These are phyloP conservation scores for Colletotrichum graminicola DNA, from an alignment of 2,329 filamentous ascomycete genomes.

Conservation along the genomic window DNA sequence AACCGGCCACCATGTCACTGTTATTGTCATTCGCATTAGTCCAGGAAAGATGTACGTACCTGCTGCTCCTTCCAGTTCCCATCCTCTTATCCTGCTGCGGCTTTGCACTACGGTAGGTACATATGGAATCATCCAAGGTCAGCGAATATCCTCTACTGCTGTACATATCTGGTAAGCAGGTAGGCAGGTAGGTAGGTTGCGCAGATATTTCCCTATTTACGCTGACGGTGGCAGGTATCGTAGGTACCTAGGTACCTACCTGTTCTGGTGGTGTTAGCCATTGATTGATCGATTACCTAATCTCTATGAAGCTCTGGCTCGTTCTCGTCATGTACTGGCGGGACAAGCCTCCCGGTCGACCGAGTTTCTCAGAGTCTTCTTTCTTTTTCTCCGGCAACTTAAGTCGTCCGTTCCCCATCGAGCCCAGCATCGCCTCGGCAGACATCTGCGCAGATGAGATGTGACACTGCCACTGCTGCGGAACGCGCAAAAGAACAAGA, in stretches of 20 bases:
- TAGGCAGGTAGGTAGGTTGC: neutral
- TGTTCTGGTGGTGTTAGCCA: neutral
- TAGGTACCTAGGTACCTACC: neutral
- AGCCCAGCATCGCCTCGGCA: neutral
- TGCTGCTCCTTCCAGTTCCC: constrained; percentile 10
- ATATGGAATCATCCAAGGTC: neutral
- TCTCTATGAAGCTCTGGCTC: constrained; percentile 18
- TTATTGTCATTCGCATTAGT: constrained; percentile 41
- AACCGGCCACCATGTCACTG: constrained; percentile 23
- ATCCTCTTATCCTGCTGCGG: neutral
- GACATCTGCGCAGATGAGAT: neutral
- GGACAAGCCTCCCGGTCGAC: constrained; percentile 7
- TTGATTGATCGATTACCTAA: constrained; percentile 28
- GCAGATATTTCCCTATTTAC: neutral
- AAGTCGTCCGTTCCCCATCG: constrained; percentile 3
- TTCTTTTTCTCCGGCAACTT: constrained; percentile 6
- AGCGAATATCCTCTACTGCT: neutral
- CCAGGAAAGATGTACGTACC: constrained; percentile 33
- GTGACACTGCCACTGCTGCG: constrained; percentile 29
- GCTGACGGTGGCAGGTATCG: constrained; percentile 6
- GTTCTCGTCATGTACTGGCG: constrained; percentile 9
- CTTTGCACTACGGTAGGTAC: neutral
- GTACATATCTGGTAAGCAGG: neutral
- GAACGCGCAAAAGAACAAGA: neutral
- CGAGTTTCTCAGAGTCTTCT: neutral